Conservation (phyloP, 179 eudicot genomes). For the Spinacia oleracea region DNA sequence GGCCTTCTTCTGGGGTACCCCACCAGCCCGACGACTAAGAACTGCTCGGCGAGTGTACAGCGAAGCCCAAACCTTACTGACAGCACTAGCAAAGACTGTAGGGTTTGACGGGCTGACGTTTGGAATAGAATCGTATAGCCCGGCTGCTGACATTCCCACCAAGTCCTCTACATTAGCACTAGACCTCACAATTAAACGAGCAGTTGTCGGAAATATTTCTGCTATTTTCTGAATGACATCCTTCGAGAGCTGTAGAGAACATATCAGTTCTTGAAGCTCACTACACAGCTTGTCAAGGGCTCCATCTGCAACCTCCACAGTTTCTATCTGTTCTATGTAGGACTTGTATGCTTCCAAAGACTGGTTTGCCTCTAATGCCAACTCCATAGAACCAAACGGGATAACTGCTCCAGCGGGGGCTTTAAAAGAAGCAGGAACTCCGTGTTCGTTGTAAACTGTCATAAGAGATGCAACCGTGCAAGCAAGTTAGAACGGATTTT, state of each 20-base stretch:
- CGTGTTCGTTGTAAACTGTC: constrained; percentile 74
- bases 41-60: constrained; percentile 90
- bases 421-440: constrained; percentile 88
- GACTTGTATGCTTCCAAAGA: constrained; percentile 48
- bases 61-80: constrained; percentile 87
- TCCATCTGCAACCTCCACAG: constrained; percentile 63
- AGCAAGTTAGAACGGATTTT: background rate
- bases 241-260: constrained; percentile 50
- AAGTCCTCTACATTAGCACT: constrained; percentile 97
- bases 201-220: constrained; percentile 43
- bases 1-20: constrained; percentile 79
- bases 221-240: constrained; percentile 50
- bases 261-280: constrained; percentile 65
- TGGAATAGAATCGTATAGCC: constrained; percentile 93
- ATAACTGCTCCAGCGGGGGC: constrained; percentile 85
- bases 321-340: constrained; percentile 64
- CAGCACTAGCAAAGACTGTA: constrained; percentile 50
- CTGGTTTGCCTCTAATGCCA: constrained; percentile 56
- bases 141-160: constrained; percentile 99
- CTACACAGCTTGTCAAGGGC: constrained; percentile 68
- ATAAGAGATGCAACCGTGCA: background rate
- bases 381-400: constrained; percentile 88
- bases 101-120: constrained; percentile 87
- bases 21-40: constrained; percentile 77
- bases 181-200: constrained; percentile 79